phyloP scores from a whole-genome alignment of 2,329 filamentous ascomycete genomes.

The Ophiobolus disseminans region DNA sequence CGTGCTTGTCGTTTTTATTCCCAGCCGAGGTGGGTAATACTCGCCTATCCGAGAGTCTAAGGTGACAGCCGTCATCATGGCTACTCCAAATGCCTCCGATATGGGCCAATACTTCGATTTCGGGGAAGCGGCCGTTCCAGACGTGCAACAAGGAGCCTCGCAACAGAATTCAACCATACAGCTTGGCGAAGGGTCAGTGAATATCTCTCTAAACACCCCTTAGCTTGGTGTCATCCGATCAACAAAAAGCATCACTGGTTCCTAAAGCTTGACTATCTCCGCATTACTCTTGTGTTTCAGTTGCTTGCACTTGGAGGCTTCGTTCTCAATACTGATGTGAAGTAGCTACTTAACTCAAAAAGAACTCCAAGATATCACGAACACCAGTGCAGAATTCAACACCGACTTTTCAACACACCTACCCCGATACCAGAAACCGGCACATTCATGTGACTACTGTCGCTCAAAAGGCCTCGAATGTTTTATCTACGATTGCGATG shows the following conservation, averaged over 20 bases:
- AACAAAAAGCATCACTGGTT: too few relatives aligned
- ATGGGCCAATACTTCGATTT: slow-evolving; percentile 51
- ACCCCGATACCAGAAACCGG: slow-evolving; percentile 55
- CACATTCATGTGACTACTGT: slow-evolving; percentile 57
- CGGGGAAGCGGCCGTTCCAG: slow-evolving; percentile 45
- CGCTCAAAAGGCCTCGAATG: slow-evolving; percentile 55
- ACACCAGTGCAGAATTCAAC: slow-evolving; percentile 39
- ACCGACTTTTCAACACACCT: slow-evolving; percentile 56
- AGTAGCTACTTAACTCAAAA: slow-evolving; percentile 7
- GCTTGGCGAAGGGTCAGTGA: slow-evolving; percentile 25
- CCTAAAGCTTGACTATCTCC: too few relatives aligned
- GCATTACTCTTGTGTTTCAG: too few relatives aligned
- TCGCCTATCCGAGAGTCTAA: background rate
- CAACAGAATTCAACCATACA: slow-evolving; percentile 3
- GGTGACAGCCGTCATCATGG: slow-evolving; percentile 30
- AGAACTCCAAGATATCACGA: slow-evolving; percentile 8
- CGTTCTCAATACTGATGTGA: slow-evolving; percentile 10
- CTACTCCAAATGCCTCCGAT: slow-evolving; percentile 36
- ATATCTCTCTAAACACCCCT: too few relatives aligned
- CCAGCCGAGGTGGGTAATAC: slow-evolving; percentile 1
- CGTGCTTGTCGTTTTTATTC: slow-evolving; percentile 17
- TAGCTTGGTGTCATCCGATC: too few relatives aligned
- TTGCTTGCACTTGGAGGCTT: too few relatives aligned
- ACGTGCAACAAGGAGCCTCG: slow-evolving; percentile 22
- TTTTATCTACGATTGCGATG: slow-evolving; percentile 52